Conservation (phyloP, 2,329 filamentous ascomycete species). For the Penicillium sp. region DNA sequence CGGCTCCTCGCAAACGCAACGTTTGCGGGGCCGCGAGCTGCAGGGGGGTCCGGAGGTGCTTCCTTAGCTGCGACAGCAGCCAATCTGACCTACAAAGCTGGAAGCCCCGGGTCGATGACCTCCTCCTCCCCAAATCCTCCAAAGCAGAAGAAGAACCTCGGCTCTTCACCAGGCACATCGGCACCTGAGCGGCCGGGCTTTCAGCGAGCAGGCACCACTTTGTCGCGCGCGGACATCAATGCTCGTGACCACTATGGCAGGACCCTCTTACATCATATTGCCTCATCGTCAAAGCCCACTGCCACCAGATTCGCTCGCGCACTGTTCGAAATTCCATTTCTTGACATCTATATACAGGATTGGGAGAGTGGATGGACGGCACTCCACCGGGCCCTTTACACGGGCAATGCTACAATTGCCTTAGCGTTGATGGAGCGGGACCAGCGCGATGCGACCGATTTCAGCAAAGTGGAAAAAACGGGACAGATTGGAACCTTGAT, state of each 20-base stretch:
- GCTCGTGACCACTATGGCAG: conserved; percentile 77
- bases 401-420: conserved; percentile 84
- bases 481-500: conserved; percentile 71
- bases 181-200: conserved; percentile 42
- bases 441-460: conserved; percentile 63
- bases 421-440: conserved; percentile 79
- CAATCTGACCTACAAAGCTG: conserved; percentile 24
- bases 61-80: conserved; percentile 11
- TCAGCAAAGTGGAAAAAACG: conserved; percentile 56
- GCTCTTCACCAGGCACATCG: conserved; percentile 47
- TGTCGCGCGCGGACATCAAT: conserved; percentile 73
- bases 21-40: conserved; percentile 31
- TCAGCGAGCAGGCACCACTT: conserved; percentile 26
- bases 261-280: conserved; percentile 80
- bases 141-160: conserved; percentile 48
- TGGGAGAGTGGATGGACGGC: conserved; percentile 94
- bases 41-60: conserved; percentile 24
- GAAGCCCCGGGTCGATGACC: conserved; percentile 31
- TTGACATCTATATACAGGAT: conserved; percentile 86
- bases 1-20: conserved; percentile 75
- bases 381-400: conserved; percentile 85
- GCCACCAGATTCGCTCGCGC: conserved; percentile 74
- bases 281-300: conserved; percentile 69
- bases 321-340: conserved; percentile 75
- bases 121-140: conserved; percentile 41